phyloP scores from a whole-genome alignment of 108 stramenopile species.

The Nitzschia inconspicua region DNA sequence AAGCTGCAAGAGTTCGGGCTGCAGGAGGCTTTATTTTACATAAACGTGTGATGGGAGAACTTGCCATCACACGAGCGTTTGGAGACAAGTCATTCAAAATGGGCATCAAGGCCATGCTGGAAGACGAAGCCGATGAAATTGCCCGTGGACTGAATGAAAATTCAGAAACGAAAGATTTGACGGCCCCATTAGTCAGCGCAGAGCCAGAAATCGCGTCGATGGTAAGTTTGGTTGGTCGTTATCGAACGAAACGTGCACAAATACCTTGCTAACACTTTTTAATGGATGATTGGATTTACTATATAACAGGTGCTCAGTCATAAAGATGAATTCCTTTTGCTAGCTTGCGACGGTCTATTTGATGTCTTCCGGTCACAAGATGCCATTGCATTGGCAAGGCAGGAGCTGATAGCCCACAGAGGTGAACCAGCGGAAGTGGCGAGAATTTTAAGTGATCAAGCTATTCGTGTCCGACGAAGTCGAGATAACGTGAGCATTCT shows the following conservation, averaged over 20 bases:
- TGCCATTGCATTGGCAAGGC: constrained; percentile 86
- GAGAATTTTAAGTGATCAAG: constrained; percentile 87
- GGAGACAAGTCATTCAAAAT: constrained; percentile 98
- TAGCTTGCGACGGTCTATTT: constrained; percentile 97
- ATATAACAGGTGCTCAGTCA: constrained; percentile 72
- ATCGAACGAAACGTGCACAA: not conserved
- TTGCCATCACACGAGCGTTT: constrained; percentile 96
- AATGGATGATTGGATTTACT: constrained; percentile 6
- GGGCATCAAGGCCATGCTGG: constrained; percentile 92
- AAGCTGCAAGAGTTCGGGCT: constrained; percentile 90
- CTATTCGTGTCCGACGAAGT: constrained; percentile 88
- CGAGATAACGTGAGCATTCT: constrained; percentile 93
- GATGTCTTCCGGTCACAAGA: constrained; percentile 96
- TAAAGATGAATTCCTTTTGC: constrained; percentile 91
- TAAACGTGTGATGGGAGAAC: constrained; percentile 97
- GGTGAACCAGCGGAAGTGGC: constrained; percentile 92
- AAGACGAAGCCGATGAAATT: constrained; percentile 81
- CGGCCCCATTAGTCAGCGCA: constrained; percentile 87
- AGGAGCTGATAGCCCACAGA: constrained; percentile 80
- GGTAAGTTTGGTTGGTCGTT: constrained; percentile 49
- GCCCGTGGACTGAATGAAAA: constrained; percentile 62
- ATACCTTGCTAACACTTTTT: constrained; percentile 8
- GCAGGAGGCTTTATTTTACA: constrained; percentile 96
- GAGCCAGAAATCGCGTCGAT: constrained; percentile 92
- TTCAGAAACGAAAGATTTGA: constrained; percentile 76